Base-by-base conservation (phyloP, 257 asterid genomes). In the Solanum verrucosum region DNA sequence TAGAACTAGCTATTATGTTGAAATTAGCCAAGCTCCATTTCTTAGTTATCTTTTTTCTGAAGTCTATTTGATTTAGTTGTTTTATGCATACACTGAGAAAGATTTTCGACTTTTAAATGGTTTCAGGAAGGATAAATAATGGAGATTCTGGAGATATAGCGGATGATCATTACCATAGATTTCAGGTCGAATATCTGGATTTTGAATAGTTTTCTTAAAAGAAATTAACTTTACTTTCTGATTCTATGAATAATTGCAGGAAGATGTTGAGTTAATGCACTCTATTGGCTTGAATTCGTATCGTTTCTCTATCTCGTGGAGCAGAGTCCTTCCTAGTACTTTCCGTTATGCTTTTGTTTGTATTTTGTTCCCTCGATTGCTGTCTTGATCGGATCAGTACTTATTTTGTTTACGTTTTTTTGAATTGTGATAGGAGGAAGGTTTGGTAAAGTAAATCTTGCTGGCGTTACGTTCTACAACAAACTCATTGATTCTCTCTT, bases 221-320 rank as follows among this genome's bases (percentile, higher is more conserved):
- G 42, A 85, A 65, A 44, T 9, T 79, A 27, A 83, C 59, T 37
- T 89, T 71, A 25, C n/a, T 87, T 63, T 42, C 60, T 40, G 46
- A 67, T 74, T 21, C 46, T 5, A 15, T 15, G 16, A 16, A 42
- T 21, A 5, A 9, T 20, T 37, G 59, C 93, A 96, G 98, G 98
- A 96, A 90, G 98, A 96, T 75, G 93, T 95, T 88, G 95, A 93
- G 90, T 86, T 92, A 83, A 84, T 95, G 88, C 91, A 92, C 70
- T 92, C 94, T 42, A 94, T 93, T 37, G 97, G 97, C n/a, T 91
- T 93, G 83, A 87, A 90, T 87, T 90, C 97, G 52, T 96, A 95
- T 84, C 94, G 98, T 21, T 87, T 96, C 82, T 96, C 99, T 33
- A 95, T 96, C 91, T 96, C 99, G 6, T 95, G 99, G 99, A 90